Base-by-base conservation (phyloP, 371 early-diverging fungal species). In the Syncephalastrum monosporum region DNA sequence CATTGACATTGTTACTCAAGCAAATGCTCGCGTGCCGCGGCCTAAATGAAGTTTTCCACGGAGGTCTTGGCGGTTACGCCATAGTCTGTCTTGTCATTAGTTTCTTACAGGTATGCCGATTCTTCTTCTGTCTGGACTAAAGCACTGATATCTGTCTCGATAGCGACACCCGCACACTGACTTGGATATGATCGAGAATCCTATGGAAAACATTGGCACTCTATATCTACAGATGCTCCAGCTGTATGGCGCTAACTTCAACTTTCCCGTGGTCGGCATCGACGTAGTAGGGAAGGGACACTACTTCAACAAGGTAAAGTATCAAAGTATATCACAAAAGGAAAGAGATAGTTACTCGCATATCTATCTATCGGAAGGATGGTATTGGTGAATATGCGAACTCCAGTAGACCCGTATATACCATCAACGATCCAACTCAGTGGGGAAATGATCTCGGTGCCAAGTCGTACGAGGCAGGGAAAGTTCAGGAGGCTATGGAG, bases 161-260 rank as follows among this genome's bases (percentile, higher is more conserved):
- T 58, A 77, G 84, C 76, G 89, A 74, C 98, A 99, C 67, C 98
- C 98, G 0, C 71, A 82, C 29, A 60, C 97, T 0, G 85, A 82
- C 59, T 64, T 80, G 4, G 79, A 87, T 7, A 64, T 70, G 5
- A 88, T 96, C 10, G 67, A 33, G 38, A 33, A 81, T 7, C 75
- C 91, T 0, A 53, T 77, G 48, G 79, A 91, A n/a, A 98, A 98
- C 70, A 60, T 98, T 8, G 97, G 96, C 12, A 79, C 88, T 1
- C 69, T 99, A n/a, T 61, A 99, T 41, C 63, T 97, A 15, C 99
- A 99, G 65, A 95, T 98, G 57, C 84, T 99, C 29, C 93, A 98
- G 63, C 79, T 96, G 16, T 99, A 96, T 67, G 99, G 99, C 5
- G 63, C 72, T n/a, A 63, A 77, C 6, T 93, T 96, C 65, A 89